Base-by-base conservation (phyloP, 768 basidiomycete species). In the Clavulina sp. region DNA sequence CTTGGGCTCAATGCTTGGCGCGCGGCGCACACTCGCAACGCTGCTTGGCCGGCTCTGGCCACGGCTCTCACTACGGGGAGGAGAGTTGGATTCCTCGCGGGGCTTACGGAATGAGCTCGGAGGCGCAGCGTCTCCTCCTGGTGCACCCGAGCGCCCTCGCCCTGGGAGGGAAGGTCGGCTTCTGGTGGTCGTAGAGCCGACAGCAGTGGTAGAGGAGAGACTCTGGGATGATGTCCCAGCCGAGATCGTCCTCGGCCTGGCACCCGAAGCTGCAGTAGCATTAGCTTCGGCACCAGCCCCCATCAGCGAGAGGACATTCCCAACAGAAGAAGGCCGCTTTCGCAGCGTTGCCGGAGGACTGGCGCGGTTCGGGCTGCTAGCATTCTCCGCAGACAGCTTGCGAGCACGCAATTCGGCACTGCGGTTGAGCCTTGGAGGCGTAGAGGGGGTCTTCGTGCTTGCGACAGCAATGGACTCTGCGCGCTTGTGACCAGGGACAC, bases 401-500 rank as follows among this genome's bases (percentile, higher is more conserved):
- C 43, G 43, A 16, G 43, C 29, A 13, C 56, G 48, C 3, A 57
- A 49, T 5, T 41, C 50, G 23, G 56, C 56, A 19, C 55, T 52
- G 16, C 54, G 54, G 40, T 57, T 57, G 33, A 54, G 77, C 40
- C 81, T 69, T 1, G 85, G 85, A 0, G 78, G 73, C 41, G 86
- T 76, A 2, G 62, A 61, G 4, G 85, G 85, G 2, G 85, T 74
- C 16, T 77, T 77, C 21, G 80, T 84, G 21, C 79, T 81, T 13
- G 84, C 79, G 5, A 89, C 86, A 0, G 67, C 52, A 48, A 89
- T 83, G 4, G 73, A 74, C 56, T 70, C 75, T 0, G 70, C 46
- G 51, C 85, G 80, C 60, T 85, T 86, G 63, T 89, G 86, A 0
- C 85, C 85, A 0, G 85, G 86, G 3, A 87, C 78, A 55, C 83